A percentile compares a stretch with the other conserved stretches of the same genome.
Evolutionary conservation across 805 yeast species (phyloP).

Genomic region (Starmera dryadoides): DNA sequence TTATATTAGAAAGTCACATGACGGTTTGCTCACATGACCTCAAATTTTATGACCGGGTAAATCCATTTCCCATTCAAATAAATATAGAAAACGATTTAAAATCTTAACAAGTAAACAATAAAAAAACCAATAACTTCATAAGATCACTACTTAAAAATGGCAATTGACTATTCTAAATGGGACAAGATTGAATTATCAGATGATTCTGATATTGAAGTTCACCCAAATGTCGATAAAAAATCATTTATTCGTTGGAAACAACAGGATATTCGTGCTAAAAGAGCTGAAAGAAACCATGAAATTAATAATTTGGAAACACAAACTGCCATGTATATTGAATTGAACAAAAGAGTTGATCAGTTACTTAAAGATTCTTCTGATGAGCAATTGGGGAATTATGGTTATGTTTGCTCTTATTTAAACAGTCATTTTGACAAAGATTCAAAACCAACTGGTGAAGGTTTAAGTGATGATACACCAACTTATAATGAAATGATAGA

Average conservation of each 20-base stretch:
- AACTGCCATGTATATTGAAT: conserved; percentile 68
- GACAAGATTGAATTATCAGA: conserved; percentile 93
- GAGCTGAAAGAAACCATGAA: conserved; percentile 73
- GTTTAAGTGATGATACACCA: conserved; percentile 40
- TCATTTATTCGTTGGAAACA: conserved; percentile 96
- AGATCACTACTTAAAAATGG: too few relatives aligned
- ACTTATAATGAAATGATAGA: conserved; percentile 90
- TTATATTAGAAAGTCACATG: too few relatives aligned
- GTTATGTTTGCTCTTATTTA: conserved; percentile 30
- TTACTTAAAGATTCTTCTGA: conserved; percentile 39
- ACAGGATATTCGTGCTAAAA: conserved; percentile 91
- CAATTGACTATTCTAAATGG: conserved; percentile 96
- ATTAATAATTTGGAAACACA: conserved; percentile 72
- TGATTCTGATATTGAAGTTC: conserved; percentile 95
- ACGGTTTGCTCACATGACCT: too few relatives aligned
- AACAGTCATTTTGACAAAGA: conserved; percentile 18
- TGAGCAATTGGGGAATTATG: conserved; percentile 26
- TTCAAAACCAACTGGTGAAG: conserved; percentile 32
- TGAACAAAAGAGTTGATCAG: conserved; percentile 67
- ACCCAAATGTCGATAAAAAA: conserved; percentile 92
- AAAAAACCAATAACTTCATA: too few relatives aligned
- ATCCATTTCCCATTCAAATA: too few relatives aligned
- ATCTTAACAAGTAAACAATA: too few relatives aligned
- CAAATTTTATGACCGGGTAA: too few relatives aligned
- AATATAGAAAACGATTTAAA: too few relatives aligned